phyloP scores from a whole-genome alignment of 2,329 filamentous ascomycete species.

The Diaporthe capsici region DNA sequence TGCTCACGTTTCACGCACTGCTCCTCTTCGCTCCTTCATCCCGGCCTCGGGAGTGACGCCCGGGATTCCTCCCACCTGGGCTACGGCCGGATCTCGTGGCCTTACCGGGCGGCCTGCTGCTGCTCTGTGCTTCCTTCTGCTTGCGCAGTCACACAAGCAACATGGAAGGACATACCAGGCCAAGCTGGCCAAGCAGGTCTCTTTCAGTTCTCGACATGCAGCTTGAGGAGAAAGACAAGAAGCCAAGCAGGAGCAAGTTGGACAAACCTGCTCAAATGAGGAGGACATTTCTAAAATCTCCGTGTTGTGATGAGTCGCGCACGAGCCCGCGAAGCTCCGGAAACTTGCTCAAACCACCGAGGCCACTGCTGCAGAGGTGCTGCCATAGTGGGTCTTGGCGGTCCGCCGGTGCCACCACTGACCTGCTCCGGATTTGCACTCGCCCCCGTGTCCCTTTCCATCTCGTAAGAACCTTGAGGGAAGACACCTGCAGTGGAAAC shows the following conservation, averaged over 20 bases:
- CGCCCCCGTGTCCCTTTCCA: background rate
- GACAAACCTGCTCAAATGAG: background rate
- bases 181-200: background rate
- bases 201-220: background rate
- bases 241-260: background rate
- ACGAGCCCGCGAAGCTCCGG: constrained; percentile 4
- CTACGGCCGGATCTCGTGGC: constrained; percentile 5
- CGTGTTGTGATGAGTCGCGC: constrained; percentile 19
- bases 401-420: constrained; percentile 6
- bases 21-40: constrained; percentile 21
- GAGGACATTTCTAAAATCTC: background rate
- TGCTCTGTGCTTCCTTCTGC: background rate
- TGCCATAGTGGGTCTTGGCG: constrained; percentile 15
- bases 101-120: background rate
- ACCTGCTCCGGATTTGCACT: constrained; percentile 18
- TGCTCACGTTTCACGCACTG: constrained; percentile 21
- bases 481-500: constrained; percentile 3
- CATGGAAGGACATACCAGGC: background rate
- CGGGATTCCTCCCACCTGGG: background rate
- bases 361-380: constrained; percentile 20
- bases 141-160: background rate
- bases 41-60: constrained; percentile 22
- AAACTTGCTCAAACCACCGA: constrained; percentile 33
- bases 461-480: constrained; percentile 8
- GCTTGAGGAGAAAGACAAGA: background rate